Conservation (phyloP, 768 basidiomycete species). For the Rhodotorula graminis region DNA sequence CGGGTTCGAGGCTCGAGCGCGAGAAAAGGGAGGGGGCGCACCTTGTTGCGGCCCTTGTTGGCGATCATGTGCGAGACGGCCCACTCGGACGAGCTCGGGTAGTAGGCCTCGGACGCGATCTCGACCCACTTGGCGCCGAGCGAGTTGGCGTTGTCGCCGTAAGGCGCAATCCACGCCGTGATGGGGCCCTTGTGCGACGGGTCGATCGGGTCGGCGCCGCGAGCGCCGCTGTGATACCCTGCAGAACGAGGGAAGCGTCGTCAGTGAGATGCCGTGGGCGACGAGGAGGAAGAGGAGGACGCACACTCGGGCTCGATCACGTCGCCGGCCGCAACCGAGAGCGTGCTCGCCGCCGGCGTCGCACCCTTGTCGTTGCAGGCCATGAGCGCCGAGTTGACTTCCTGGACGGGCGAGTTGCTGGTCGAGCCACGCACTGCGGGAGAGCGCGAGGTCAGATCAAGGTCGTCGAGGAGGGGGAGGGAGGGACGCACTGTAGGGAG, state of each 20-base stretch:
- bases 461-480: neutral
- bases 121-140: slow-evolving; percentile 6
- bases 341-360: neutral
- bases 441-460: neutral
- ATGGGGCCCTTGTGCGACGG: slow-evolving; percentile 6
- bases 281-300: neutral
- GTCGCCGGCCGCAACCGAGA: slow-evolving; percentile 7
- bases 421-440: neutral
- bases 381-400: neutral
- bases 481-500: slow-evolving; percentile 3
- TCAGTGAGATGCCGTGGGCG: too few relatives aligned
- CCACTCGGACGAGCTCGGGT: neutral
- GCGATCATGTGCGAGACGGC: slow-evolving; percentile 6
- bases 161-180: slow-evolving; percentile 8
- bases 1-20: too few relatives aligned
- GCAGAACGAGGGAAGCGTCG: accelerated
- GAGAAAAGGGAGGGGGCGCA: too few relatives aligned
- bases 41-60: slow-evolving; percentile 4
- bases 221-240: slow-evolving; percentile 2
- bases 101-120: slow-evolving; percentile 15
- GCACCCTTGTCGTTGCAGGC: slow-evolving; percentile 11
- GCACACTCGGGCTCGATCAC: slow-evolving; percentile 12
- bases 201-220: slow-evolving; percentile 13
- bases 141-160: neutral
- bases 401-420: slow-evolving; percentile 4